A percentile compares a stretch with the other conserved stretches of the same genome.
phyloP scores from a whole-genome alignment of 805 yeast species.

The Maudiozyma turicensis region DNA sequence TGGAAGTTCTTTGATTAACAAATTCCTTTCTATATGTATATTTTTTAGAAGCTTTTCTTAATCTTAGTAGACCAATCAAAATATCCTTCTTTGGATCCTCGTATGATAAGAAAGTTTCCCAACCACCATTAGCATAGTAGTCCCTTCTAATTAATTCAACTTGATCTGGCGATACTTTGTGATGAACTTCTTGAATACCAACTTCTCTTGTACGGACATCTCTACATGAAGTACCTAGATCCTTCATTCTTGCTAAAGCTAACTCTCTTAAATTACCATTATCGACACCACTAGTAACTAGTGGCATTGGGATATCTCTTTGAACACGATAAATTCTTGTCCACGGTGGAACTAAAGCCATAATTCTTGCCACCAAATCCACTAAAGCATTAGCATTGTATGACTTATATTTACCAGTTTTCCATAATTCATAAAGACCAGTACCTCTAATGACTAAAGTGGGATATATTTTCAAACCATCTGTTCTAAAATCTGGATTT shows the following conservation, averaged over 20 bases:
- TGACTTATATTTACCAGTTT: constrained; percentile 86
- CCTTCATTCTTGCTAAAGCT: constrained; percentile 95
- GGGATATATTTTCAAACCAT: constrained; percentile 91
- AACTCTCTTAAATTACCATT: constrained; percentile 93
- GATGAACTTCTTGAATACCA: constrained; percentile 97
- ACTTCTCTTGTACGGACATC: constrained; percentile 97
- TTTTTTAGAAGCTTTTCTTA: constrained; percentile 80
- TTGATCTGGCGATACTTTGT: constrained; percentile 92
- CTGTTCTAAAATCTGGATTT: constrained; percentile 93
- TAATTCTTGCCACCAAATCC: constrained; percentile 88
- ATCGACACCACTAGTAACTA: constrained; percentile 95
- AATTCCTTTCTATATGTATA: constrained; percentile 88
- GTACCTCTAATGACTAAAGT: constrained; percentile 96
- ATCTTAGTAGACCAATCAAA: constrained; percentile 78
- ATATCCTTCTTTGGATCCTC: constrained; percentile 97
- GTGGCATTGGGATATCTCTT: constrained; percentile 98
- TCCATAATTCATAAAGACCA: constrained; percentile 95
- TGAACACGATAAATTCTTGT: constrained; percentile 97
- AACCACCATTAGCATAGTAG: constrained; percentile 94
- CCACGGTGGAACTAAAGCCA: constrained; percentile 98
- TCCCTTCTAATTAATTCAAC: constrained; percentile 93
- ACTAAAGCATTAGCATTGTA: constrained; percentile 90
- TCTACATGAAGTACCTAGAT: constrained; percentile 90
- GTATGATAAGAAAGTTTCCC: constrained; percentile 94
- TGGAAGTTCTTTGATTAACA: constrained; percentile 71